These are phyloP conservation scores for Macrocybe gigantea DNA, from an alignment of 768 basidiomycete species.

Conservation along the genomic window DNA sequence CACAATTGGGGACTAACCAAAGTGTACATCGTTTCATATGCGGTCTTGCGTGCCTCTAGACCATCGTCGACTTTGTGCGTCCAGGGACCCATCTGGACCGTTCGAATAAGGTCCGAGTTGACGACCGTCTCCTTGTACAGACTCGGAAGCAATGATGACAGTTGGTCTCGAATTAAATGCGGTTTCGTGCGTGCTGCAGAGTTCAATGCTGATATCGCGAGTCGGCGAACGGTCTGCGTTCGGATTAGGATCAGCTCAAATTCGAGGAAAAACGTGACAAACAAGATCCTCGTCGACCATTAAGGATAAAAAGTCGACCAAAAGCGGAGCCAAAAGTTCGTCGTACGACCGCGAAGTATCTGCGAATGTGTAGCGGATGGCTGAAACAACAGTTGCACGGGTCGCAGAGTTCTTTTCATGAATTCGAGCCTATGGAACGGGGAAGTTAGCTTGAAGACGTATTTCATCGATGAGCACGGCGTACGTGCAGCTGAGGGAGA, in stretches of 20 bases:
- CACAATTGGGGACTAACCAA: slow-evolving; percentile 47
- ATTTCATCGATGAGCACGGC: slow-evolving; percentile 14
- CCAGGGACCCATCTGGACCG: slow-evolving; percentile 97
- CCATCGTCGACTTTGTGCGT: slow-evolving; percentile 97
- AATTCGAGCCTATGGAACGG: slow-evolving; percentile 49
- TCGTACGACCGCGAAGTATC: slow-evolving; percentile 85
- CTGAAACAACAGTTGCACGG: slow-evolving; percentile 85
- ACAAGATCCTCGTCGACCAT: slow-evolving; percentile 90
- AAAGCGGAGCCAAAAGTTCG: slow-evolving; percentile 79
- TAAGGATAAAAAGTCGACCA: slow-evolving; percentile 87
- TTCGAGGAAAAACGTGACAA: slow-evolving; percentile 16
- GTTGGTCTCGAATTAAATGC: slow-evolving; percentile 82
- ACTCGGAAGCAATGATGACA: slow-evolving; percentile 67
- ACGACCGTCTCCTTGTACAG: slow-evolving; percentile 83
- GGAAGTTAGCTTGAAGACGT: slow-evolving; percentile 1
- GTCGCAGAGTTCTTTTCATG: slow-evolving; percentile 63
- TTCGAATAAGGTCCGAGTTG: slow-evolving; percentile 75
- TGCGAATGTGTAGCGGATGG: slow-evolving; percentile 90
- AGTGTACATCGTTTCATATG: slow-evolving; percentile 96
- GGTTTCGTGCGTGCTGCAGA: slow-evolving; percentile 95
- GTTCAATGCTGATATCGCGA: slow-evolving; percentile 87
- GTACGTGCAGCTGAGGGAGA: slow-evolving; percentile 85
- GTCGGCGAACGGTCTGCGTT: slow-evolving; percentile 76
- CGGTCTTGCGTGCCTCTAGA: slow-evolving; percentile 92
- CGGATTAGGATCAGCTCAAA: not conserved